Evolutionary conservation across 768 basidiomycete species (phyloP).

Genomic region (Gloeopeniophorella convolvens): DNA sequence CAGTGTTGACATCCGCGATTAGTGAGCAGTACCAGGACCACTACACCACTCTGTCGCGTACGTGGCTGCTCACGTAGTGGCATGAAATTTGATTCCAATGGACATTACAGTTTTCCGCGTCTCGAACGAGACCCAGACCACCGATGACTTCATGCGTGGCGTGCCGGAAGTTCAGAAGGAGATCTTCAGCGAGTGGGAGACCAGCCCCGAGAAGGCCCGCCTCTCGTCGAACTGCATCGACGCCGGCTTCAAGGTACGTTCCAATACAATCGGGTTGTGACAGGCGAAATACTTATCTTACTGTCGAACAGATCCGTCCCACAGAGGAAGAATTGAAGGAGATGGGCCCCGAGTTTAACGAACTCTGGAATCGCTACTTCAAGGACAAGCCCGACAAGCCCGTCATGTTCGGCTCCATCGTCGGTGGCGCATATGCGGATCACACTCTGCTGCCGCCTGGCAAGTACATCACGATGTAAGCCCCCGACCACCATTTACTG

Average conservation of each 20-base stretch:
- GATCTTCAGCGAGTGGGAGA: conserved; percentile 60
- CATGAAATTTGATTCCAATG: conserved; percentile 4
- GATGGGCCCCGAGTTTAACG: conserved; percentile 73
- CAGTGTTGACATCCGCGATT: not conserved
- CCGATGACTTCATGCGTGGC: conserved; percentile 67
- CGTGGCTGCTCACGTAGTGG: conserved; percentile 18
- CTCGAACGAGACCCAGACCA: conserved; percentile 53
- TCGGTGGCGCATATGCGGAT: conserved; percentile 65
- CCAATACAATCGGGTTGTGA: not conserved
- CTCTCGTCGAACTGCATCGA: conserved; percentile 68
- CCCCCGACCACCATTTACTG: not conserved
- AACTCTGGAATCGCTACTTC: conserved; percentile 64
- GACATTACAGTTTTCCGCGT: conserved; percentile 51
- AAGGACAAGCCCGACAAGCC: conserved; percentile 78
- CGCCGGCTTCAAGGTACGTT: conserved; percentile 60
- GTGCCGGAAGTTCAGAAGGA: conserved; percentile 52
- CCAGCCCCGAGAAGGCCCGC: conserved; percentile 59
- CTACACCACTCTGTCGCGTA: conserved; percentile 62
- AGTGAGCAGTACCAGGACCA: conserved; percentile 72
- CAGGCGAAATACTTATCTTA: not conserved
- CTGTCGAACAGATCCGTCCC: conserved; percentile 50
- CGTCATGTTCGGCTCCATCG: conserved; percentile 69
- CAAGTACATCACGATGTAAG: conserved; percentile 61
- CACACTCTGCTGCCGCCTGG: conserved; percentile 64
- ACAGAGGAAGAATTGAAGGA: conserved; percentile 64